Evolutionary conservation across 495 filamentous ascomycete species (phyloP).

Genomic region (Tuber borchii): DNA sequence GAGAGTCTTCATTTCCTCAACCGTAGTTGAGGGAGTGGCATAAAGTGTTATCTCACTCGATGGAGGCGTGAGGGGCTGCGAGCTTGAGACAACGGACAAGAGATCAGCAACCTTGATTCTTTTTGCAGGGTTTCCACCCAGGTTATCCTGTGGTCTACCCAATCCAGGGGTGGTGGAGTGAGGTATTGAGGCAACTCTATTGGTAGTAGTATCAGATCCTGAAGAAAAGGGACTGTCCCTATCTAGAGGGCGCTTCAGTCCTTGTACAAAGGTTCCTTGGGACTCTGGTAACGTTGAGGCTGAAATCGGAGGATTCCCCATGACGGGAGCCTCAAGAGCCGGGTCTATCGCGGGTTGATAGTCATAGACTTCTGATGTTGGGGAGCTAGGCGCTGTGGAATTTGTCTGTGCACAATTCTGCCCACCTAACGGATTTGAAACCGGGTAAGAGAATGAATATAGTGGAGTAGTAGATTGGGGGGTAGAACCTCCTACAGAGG

Average conservation of each 20-base stretch:
- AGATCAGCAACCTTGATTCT: constrained; percentile 42
- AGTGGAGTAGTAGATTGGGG: constrained; percentile 31
- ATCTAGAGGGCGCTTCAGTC: constrained; percentile 36
- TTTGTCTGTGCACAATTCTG: constrained; percentile 34
- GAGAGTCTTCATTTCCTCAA: constrained; percentile 32
- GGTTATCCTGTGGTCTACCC: constrained; percentile 26
- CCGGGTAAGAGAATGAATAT: constrained; percentile 37
- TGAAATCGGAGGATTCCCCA: constrained; percentile 35
- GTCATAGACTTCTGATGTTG: constrained; percentile 50
- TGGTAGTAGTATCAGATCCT: constrained; percentile 34
- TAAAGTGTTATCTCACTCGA: constrained; percentile 35
- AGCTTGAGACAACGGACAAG: constrained; percentile 34
- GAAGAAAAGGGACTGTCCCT: constrained; percentile 40
- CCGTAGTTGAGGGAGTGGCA: constrained; percentile 29
- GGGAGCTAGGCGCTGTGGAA: constrained; percentile 36
- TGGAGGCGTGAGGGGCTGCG: constrained; percentile 40
- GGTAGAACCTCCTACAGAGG: constrained; percentile 34
- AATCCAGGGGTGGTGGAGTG: constrained; percentile 33
- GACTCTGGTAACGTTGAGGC: constrained; percentile 31
- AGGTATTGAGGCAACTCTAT: constrained; percentile 32
- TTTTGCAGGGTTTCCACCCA: constrained; percentile 35
- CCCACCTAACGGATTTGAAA: constrained; percentile 48
- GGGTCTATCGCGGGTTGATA: constrained; percentile 70
- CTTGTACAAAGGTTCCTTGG: constrained; percentile 34
- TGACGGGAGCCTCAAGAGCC: constrained; percentile 51